Conservation (phyloP, 2,329 filamentous ascomycete species). For the Tolypocladium endophyticum region DNA sequence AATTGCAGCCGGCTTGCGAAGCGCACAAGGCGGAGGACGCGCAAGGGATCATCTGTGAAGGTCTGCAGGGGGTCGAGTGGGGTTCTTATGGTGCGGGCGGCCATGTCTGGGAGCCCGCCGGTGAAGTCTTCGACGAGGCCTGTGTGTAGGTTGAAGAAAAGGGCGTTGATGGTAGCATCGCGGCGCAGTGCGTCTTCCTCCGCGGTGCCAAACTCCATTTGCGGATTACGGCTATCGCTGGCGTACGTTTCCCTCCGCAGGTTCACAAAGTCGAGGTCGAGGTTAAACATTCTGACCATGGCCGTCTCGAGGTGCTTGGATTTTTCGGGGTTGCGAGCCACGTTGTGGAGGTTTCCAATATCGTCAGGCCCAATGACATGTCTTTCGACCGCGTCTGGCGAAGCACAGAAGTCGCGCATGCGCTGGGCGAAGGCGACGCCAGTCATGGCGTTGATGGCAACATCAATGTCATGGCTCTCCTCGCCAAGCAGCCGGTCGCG, state of each 20-base stretch:
- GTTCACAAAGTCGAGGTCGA: conserved; percentile 93
- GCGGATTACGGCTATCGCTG: conserved; percentile 79
- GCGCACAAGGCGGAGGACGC: conserved; percentile 76
- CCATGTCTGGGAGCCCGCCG: conserved; percentile 66
- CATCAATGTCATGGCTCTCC: conserved; percentile 71
- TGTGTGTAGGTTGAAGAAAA: conserved; percentile 89
- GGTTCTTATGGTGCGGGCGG: conserved; percentile 63
- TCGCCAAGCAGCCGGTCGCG: conserved; percentile 70
- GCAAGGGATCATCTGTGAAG: conserved; percentile 85
- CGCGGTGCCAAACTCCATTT: conserved; percentile 88
- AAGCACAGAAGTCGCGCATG: conserved; percentile 57
- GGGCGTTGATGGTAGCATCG: conserved; percentile 88
- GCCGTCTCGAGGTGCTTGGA: conserved; percentile 93
- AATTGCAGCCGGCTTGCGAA: conserved; percentile 84
- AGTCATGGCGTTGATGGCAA: conserved; percentile 78
- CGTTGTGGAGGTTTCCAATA: conserved; percentile 73
- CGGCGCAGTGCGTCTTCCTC: conserved; percentile 81
- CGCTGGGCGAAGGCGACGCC: conserved; percentile 63
- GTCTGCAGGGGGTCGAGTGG: conserved; percentile 83
- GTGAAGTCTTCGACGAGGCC: conserved; percentile 78
- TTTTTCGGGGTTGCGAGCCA: conserved; percentile 87
- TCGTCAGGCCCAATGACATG: conserved; percentile 48
- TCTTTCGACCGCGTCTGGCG: conserved; percentile 47
- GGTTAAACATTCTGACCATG: conserved; percentile 71
- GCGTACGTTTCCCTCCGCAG: conserved; percentile 84